Evolutionary conservation across 176 grass and related monocot species (phyloP).

Genomic region (Cenchrus fungigraminus): DNA sequence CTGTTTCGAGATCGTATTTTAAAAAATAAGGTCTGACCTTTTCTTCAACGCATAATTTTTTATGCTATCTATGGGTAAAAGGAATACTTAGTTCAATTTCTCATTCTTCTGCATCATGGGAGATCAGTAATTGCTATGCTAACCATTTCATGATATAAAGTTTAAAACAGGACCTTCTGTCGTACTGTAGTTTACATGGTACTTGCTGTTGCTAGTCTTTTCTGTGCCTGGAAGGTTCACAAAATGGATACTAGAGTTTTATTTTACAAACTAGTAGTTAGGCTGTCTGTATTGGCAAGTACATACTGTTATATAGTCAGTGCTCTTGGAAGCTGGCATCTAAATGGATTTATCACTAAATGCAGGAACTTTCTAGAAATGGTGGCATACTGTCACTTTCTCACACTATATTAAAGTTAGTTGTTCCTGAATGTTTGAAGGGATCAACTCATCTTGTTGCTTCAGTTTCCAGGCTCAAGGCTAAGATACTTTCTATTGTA

Average conservation of each 20-base stretch:
- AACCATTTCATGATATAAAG: slow-evolving; percentile 11
- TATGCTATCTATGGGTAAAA: not conserved
- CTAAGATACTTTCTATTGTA: slow-evolving; percentile 94
- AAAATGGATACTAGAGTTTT: slow-evolving; percentile 5
- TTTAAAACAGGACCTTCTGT: not conserved
- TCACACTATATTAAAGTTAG: slow-evolving; percentile 71
- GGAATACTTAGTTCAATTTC: not conserved
- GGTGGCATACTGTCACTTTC: slow-evolving; percentile 89
- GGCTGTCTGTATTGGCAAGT: slow-evolving; percentile 4
- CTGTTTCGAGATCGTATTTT: slow-evolving; percentile 82
- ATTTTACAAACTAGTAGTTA: not conserved
- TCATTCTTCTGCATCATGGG: slow-evolving; percentile 15
- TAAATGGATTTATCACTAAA: slow-evolving; percentile 35
- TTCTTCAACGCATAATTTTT: slow-evolving; percentile 25
- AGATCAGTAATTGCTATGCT: slow-evolving; percentile 2
- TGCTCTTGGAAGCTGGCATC: slow-evolving; percentile 12
- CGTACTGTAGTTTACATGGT: slow-evolving; percentile 11
- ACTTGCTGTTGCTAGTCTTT: not conserved
- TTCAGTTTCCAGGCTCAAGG: slow-evolving; percentile 81
- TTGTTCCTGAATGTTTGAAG: slow-evolving; percentile 69
- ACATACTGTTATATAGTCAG: slow-evolving; percentile 16
- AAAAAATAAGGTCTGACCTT: slow-evolving; percentile 74
- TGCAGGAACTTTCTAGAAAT: slow-evolving; percentile 90
- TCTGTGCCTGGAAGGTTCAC: slow-evolving; percentile 4
- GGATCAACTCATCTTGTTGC: slow-evolving; percentile 68